phyloP scores from a whole-genome alignment of 2,329 filamentous ascomycete genomes.

The Xylariaceae sp. region DNA sequence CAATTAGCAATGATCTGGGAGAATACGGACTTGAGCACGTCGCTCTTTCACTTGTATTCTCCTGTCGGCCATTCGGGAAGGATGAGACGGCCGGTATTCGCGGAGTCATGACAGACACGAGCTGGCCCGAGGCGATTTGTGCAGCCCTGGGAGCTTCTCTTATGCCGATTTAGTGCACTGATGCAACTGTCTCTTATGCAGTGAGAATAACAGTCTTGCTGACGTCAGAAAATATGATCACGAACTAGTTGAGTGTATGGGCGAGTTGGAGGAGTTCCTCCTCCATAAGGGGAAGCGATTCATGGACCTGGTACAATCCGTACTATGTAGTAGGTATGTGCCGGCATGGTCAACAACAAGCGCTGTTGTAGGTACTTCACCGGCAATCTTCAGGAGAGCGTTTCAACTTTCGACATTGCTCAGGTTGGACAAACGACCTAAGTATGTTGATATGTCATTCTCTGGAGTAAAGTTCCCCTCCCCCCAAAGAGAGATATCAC shows the following conservation, averaged over 20 bases:
- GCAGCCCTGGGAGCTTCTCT: background rate
- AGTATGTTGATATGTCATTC: too few relatives aligned
- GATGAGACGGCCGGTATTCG: background rate
- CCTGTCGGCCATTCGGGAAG: background rate
- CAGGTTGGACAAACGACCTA: too few relatives aligned
- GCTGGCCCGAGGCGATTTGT: background rate
- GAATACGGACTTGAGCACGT: background rate
- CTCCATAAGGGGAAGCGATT: background rate
- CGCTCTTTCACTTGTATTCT: background rate
- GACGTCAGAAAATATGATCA: background rate
- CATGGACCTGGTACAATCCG: too few relatives aligned
- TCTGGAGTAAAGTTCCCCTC: too few relatives aligned
- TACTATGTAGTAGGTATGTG: too few relatives aligned
- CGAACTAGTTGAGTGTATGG: background rate
- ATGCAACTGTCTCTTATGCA: background rate
- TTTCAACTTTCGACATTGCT: too few relatives aligned
- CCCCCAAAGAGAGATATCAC: too few relatives aligned
- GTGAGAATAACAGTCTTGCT: background rate
- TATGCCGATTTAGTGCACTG: background rate
- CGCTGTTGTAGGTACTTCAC: too few relatives aligned
- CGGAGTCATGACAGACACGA: background rate
- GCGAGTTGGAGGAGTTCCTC: background rate
- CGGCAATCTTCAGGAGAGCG: too few relatives aligned
- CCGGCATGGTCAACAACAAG: too few relatives aligned
- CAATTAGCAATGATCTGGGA: background rate